Base-by-base conservation (phyloP, 139 green algal genomes). In the Astrephomene gubernaculifera region DNA sequence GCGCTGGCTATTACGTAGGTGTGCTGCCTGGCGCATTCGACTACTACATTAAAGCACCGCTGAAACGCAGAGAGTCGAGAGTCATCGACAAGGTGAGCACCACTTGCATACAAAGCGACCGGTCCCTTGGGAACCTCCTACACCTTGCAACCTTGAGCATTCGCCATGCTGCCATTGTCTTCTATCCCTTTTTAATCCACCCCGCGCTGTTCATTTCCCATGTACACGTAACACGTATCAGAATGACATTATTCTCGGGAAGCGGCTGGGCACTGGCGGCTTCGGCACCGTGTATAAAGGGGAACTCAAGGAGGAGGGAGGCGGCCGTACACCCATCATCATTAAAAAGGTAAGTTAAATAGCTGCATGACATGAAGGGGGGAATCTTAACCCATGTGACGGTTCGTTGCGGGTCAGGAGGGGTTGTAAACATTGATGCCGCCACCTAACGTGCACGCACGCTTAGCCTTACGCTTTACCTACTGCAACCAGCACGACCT, bases 271-370 rank as follows among this genome's bases (percentile, higher is more conserved):
- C 41, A 88, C 92, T 4, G 97, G 97, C 43, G 97, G 94, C 2
- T 99, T 99, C 93, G 97, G 97, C 44, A 95, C 92, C 7, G 97
- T 99, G 43, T 99, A 96, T 89, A 89, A 83, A 17, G 97, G 70
- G 0, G 69, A 89, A 29, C 79, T 97, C 43, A 81, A 87, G 39
- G 88, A 93, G 53, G 90, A 90, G 31, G 71, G 91, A 21, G 91
- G 88, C 69, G 71, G 17, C 49, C 71, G 27, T 1, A 78, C 79
- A 2, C 39, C 65, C 27, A 92, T 94, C 9, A 91, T 96, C n/a
- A 89, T 97, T n/a, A 95, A 96, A 67, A 96, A 97, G 92, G 93
- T 93, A 44, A 5, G 70, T n/a, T n/a, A n/a, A n/a, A n/a, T n/a
- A n/a, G n/a, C n/a, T n/a, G n/a, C n/a, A n/a, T n/a, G n/a, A n/a